A percentile compares a stretch with the other conserved stretches of the same genome.
Evolutionary conservation across 192 early-diverging fungal species (phyloP).

Genomic region (Podila epigama): DNA sequence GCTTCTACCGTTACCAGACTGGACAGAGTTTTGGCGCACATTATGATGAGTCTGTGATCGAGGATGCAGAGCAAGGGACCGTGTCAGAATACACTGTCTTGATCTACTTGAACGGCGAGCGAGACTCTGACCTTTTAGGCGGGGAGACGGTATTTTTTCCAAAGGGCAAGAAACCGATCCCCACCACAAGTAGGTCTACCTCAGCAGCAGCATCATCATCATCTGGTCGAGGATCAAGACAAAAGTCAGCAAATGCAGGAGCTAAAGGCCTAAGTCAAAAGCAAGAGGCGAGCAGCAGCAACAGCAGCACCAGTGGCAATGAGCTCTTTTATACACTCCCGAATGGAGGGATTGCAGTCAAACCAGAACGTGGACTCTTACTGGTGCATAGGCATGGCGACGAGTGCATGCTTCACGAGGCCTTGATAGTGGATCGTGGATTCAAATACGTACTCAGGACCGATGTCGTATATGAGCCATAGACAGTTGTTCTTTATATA

Average conservation of each 20-base stretch:
- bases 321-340: slow-evolving; percentile 58
- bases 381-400: slow-evolving; percentile 69
- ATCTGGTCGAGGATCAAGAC: neutral
- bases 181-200: neutral
- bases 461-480: slow-evolving; percentile 59
- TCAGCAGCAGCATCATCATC: neutral
- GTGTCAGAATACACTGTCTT: slow-evolving; percentile 64
- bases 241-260: neutral
- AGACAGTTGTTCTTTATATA: too few relatives aligned
- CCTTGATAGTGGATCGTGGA: slow-evolving; percentile 56
- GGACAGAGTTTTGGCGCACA: slow-evolving; percentile 67
- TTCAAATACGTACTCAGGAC: slow-evolving; percentile 68
- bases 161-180: slow-evolving; percentile 17
- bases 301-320: slow-evolving; percentile 41
- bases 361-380: slow-evolving; percentile 60
- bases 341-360: slow-evolving; percentile 59
- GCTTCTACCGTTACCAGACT: slow-evolving; percentile 67
- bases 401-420: slow-evolving; percentile 69
- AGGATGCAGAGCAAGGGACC: slow-evolving; percentile 52
- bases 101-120: slow-evolving; percentile 63
- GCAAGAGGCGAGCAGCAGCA: neutral
- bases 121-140: slow-evolving; percentile 30
- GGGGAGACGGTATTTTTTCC: slow-evolving; percentile 42
- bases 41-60: slow-evolving; percentile 66
- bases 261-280: neutral